Evolutionary conservation across 179 eudicot genomes (phyloP).

Genomic region (Vitellaria paradoxa): DNA sequence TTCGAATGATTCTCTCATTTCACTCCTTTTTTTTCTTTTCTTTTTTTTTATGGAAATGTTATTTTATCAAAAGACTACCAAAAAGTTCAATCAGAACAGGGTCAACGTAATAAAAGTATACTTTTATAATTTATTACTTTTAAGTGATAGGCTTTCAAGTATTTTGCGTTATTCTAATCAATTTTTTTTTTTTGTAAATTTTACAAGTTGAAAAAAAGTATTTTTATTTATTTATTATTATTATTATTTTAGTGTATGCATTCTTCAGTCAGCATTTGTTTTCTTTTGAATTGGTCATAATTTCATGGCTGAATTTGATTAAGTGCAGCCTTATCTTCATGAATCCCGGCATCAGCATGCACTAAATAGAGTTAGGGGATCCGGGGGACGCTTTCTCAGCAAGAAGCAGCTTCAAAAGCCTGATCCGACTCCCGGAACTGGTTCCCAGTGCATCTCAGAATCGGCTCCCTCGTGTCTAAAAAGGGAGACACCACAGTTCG

Average conservation of each 20-base stretch:
- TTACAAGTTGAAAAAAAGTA: too few relatives aligned
- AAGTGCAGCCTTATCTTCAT: constrained; percentile 89
- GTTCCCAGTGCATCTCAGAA: constrained; percentile 11
- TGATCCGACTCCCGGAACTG: constrained; percentile 13
- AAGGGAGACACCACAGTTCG: neutral
- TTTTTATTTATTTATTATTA: too few relatives aligned
- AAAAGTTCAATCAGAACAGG: too few relatives aligned
- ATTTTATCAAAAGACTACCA: too few relatives aligned
- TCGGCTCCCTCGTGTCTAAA: constrained; percentile 17
- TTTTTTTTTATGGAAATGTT: too few relatives aligned
- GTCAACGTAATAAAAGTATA: too few relatives aligned
- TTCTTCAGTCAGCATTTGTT: neutral
- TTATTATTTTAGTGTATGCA: too few relatives aligned
- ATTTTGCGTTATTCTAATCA: too few relatives aligned
- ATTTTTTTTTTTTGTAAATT: too few relatives aligned
- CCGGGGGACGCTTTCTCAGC: constrained; percentile 86
- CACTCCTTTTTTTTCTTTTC: too few relatives aligned
- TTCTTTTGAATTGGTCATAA: neutral
- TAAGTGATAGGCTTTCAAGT: too few relatives aligned
- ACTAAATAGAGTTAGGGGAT: constrained; percentile 77
- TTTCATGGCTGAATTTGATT: neutral
- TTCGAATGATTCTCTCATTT: neutral
- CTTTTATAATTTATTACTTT: too few relatives aligned
- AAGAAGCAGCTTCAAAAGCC: constrained; percentile 48
- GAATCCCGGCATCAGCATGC: constrained; percentile 93